These are phyloP conservation scores for Trypanosoma brucei DNA, from an alignment of 208 protist genomes.

Conservation along the genomic window DNA sequence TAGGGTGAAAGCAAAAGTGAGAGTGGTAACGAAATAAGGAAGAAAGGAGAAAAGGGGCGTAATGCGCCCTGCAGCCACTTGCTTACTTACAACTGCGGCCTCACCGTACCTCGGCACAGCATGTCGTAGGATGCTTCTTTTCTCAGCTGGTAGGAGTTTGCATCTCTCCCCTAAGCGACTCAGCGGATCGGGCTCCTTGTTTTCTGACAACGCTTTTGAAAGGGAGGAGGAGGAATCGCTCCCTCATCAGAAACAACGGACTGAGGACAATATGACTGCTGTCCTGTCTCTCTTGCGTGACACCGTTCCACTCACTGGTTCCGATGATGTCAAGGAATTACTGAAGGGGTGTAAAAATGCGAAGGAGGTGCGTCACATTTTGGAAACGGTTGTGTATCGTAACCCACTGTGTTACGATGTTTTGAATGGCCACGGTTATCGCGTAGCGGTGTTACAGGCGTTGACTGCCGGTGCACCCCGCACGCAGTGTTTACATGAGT, in stretches of 20 bases:
- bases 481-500: conserved; percentile 55
- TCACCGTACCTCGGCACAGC: background rate
- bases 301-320: conserved; percentile 35
- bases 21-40: background rate
- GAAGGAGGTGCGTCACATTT: conserved; percentile 62
- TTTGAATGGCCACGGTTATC: conserved; percentile 82
- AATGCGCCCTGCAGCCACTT: background rate
- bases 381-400: conserved; percentile 67
- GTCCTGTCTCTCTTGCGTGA: conserved; percentile 41
- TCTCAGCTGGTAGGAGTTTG: background rate
- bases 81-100: background rate
- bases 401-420: conserved; percentile 72
- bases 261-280: conserved; percentile 25
- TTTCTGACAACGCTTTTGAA: conserved; percentile 14
- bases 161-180: background rate
- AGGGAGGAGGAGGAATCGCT: conserved; percentile 1
- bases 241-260: background rate
- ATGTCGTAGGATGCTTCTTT: too few relatives aligned
- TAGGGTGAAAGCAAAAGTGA: background rate
- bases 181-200: conserved; percentile 1
- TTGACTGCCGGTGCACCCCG: conserved; percentile 56
- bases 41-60: background rate
- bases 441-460: conserved; percentile 65
- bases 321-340: conserved; percentile 54
- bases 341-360: conserved; percentile 64